Evolutionary conservation across 345 rosid genomes (phyloP), one percentile per base, ranked within the genome.

Genomic region (Gossypium raimondii): DNA sequence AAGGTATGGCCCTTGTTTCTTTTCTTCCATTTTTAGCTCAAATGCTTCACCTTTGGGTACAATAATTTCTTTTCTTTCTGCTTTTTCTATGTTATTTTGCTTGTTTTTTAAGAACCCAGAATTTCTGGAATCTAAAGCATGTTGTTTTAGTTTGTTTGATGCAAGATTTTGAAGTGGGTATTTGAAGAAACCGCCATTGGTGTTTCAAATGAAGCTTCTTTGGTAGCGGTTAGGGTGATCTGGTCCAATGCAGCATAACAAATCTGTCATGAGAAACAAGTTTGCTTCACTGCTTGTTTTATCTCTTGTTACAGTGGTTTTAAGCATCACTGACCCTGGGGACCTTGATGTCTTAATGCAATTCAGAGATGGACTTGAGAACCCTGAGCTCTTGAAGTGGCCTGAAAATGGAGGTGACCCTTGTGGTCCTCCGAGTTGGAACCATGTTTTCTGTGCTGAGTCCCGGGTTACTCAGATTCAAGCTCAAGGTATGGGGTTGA

Each of bases 361-460:
- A 82, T 84, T 89, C 62, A 84, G 86, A 53, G 85, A 86, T 24
- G 91, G 90, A 67, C 84, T 91, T 60, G 82, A 84, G 77, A 91
- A 91, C 56, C 89, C 93, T 17, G 89, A 88, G 75, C 83, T 86
- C 65, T 81, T 91, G 52, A 72, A 82, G 67, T 91, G 97, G 97
- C 93, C 97, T 17, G 75, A 65, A n/a, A 73, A 67, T 74, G 89
- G 84, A 14, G 84, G 75, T 18, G 97, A 91, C 81, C 97, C 93
- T 0, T 91, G 97, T 78, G 93, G 93, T 7, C 72, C 82, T 62
- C 79, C 78, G 2, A 66, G 59, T 0, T 91, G 93, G 97, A 82
- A 84, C 25, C 84, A 86, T 73, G 89, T 91, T 24, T 73, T 24
- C 71, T 91, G 97, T 72, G 45, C 59, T 25, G 83, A 77, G 70